These are phyloP conservation scores for Chalciporus pseudorubinellus DNA, from an alignment of 768 basidiomycete genomes.

Conservation along the genomic window DNA sequence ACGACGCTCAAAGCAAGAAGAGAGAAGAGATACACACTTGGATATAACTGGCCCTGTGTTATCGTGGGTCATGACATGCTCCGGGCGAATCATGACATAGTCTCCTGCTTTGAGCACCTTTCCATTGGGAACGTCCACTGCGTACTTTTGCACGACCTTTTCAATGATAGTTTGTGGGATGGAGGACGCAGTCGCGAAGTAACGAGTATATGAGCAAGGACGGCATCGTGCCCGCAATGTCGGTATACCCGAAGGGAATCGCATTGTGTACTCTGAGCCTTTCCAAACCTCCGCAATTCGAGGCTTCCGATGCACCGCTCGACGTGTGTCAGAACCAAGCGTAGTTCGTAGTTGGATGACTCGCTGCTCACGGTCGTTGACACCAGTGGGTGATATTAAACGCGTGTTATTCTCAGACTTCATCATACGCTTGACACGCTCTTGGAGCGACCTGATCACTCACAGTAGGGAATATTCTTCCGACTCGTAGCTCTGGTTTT, in stretches of 20 bases:
- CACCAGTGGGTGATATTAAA: too few species aligned
- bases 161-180: conserved; percentile 89
- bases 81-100: conserved; percentile 99
- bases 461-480: too few species aligned
- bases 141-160: conserved; percentile 96
- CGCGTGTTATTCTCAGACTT: too few species aligned
- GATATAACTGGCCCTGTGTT: conserved; percentile 98
- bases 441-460: too few species aligned
- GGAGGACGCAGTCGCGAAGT: conserved; percentile 33
- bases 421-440: too few species aligned
- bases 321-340: background rate
- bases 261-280: conserved; percentile 11
- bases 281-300: too few species aligned
- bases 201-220: conserved; percentile 11
- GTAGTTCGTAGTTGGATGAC: background rate
- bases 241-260: conserved; percentile 8
- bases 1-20: conserved; percentile 2
- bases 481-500: too few species aligned
- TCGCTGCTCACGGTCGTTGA: too few species aligned
- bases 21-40: conserved; percentile 57
- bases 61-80: conserved; percentile 98
- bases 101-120: conserved; percentile 89
- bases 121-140: conserved; percentile 81
- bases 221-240: conserved; percentile 5
- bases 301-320: background rate